Evolutionary conservation across 2,329 filamentous ascomycete genomes (phyloP).

Genomic region (Corinectria fuckeliana): DNA sequence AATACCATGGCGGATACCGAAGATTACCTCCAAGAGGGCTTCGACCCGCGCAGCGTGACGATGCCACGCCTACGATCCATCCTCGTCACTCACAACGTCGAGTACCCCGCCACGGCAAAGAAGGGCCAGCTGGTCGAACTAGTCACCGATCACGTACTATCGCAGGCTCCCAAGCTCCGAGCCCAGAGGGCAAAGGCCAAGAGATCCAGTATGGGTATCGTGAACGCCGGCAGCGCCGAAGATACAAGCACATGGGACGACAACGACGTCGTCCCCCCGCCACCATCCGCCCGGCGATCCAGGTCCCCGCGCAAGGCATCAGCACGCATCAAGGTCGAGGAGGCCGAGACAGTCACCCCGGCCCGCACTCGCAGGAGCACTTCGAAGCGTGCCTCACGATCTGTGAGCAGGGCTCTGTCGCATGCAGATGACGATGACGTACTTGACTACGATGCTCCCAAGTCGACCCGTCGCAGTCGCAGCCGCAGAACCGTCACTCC

Average conservation of each 20-base stretch:
- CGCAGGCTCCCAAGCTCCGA: conserved; percentile 79
- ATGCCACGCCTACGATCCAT: conserved; percentile 90
- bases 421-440: conserved; percentile 56
- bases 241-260: conserved; percentile 68
- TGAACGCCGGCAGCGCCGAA: conserved; percentile 70
- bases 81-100: conserved; percentile 84
- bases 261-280: conserved; percentile 60
- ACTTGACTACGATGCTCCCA: conserved; percentile 43
- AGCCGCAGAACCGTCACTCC: conserved; percentile 61
- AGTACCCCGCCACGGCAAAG: conserved; percentile 88
- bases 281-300: conserved; percentile 58
- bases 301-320: conserved; percentile 63
- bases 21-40: conserved; percentile 86
- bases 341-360: conserved; percentile 50
- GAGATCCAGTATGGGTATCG: conserved; percentile 86
- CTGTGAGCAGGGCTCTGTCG: conserved; percentile 60
- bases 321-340: conserved; percentile 59
- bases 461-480: conserved; percentile 57
- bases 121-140: conserved; percentile 87
- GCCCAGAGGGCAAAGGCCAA: conserved; percentile 78
- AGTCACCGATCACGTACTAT: conserved; percentile 79
- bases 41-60: conserved; percentile 83
- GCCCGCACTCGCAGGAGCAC: conserved; percentile 51
- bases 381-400: conserved; percentile 61
- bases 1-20: conserved; percentile 70